Evolutionary conservation across 148 eudicot species (phyloP).

Genomic region (Amaranthus palmeri): DNA sequence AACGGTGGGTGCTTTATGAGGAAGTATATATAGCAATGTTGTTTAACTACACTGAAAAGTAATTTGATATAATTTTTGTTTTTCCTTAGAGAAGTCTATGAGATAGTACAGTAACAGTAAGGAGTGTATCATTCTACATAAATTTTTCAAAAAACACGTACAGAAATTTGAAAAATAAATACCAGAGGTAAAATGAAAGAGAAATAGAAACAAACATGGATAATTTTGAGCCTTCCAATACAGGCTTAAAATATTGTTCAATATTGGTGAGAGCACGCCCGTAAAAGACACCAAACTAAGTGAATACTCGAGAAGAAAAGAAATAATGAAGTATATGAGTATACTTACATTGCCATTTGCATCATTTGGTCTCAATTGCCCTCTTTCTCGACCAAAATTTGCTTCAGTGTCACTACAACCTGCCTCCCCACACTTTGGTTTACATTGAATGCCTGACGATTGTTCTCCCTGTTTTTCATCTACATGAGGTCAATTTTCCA

Average conservation of each 20-base stretch:
- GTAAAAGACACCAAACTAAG: neutral
- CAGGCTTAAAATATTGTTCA: neutral
- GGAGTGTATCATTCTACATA: neutral
- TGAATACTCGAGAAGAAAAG: neutral
- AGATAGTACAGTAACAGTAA: neutral
- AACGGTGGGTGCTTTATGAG: neutral
- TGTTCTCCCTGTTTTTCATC: constrained; percentile 50
- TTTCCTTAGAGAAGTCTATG: neutral
- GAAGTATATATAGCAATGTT: too few relatives aligned
- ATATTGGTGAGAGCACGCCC: neutral
- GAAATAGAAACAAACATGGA: neutral
- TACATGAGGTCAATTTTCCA: constrained; percentile 36
- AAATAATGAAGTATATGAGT: neutral
- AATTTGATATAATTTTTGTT: too few relatives aligned
- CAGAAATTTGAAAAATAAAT: neutral
- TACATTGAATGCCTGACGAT: constrained; percentile 17
- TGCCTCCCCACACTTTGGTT: constrained; percentile 27
- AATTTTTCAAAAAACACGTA: neutral
- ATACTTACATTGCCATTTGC: constrained; percentile 51
- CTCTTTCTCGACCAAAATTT: constrained; percentile 18
- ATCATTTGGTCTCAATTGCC: constrained; percentile 15
- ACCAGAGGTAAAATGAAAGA: neutral
- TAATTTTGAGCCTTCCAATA: neutral
- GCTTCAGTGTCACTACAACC: constrained; percentile 20
- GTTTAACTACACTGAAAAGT: too few relatives aligned